These are phyloP conservation scores for Diaporthe ampelina DNA, from an alignment of 2,329 filamentous ascomycete species.

Conservation along the genomic window DNA sequence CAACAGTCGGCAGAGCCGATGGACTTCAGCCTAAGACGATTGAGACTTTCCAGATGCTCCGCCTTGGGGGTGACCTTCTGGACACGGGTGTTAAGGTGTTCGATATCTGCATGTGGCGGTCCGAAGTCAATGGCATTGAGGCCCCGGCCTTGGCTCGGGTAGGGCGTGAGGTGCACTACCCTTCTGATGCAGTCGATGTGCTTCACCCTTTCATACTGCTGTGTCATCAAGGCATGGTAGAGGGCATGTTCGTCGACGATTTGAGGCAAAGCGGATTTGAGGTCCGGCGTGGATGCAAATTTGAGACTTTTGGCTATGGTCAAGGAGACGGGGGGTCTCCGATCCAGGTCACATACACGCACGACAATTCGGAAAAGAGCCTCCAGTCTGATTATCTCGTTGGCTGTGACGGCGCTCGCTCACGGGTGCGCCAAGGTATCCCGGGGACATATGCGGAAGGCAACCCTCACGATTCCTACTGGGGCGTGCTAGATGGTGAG, in stretches of 20 bases:
- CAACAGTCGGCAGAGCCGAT: conserved; percentile 76
- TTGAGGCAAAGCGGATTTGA: conserved; percentile 63
- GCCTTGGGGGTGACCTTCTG: conserved; percentile 72
- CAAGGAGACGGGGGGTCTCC: conserved; percentile 52
- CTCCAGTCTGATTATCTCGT: conserved; percentile 36
- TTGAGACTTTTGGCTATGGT: conserved; percentile 46
- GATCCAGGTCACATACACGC: conserved; percentile 56
- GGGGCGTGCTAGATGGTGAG: conserved; percentile 80
- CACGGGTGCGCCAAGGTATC: conserved; percentile 76
- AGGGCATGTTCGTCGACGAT: conserved; percentile 69
- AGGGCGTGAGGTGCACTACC: conserved; percentile 54
- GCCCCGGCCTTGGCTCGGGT: conserved; percentile 68
- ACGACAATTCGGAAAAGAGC: conserved; percentile 48
- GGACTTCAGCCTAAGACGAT: conserved; percentile 81
- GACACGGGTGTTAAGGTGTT: conserved; percentile 74
- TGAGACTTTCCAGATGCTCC: conserved; percentile 77
- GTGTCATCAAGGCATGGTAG: conserved; percentile 71
- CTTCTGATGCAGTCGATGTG: conserved; percentile 48
- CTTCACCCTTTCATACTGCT: conserved; percentile 52
- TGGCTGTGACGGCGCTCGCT: conserved; percentile 72
- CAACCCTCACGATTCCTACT: conserved; percentile 68
- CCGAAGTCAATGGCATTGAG: conserved; percentile 55
- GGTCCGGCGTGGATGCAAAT: conserved; percentile 55
- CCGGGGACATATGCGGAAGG: conserved; percentile 68
- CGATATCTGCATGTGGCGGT: conserved; percentile 78